Evolutionary conservation across 768 basidiomycete genomes (phyloP), one percentile per base, ranked within the genome.

Genomic region (Lactifluus subvellereus): DNA sequence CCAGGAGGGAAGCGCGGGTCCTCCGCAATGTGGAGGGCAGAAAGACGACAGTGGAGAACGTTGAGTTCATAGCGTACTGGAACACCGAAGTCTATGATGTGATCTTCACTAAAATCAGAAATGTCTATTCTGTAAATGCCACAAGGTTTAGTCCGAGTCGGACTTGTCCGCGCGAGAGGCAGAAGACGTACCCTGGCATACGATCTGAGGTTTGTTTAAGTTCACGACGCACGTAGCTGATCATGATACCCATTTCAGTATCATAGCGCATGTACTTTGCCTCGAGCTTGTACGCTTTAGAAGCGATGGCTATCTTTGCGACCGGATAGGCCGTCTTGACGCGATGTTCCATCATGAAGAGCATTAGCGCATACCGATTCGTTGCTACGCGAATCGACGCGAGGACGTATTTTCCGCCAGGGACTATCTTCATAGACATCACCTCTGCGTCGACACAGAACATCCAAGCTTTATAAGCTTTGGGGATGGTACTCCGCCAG

Each of bases 331-430:
- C 61, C 7, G 38, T 64, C 45, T 64, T 56, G 52, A 60, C 55
- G 51, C 67, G 67, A 61, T 68, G 67, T 11, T 68, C 67, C 67
- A 67, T 60, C 67, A 68, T 55, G 27, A 63, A 50, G 18, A 68
- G 59, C 48, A 60, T 40, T 5, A 68, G 22, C 38, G 61, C 66
- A 55, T 68, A 68, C 20, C 53, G 57, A 38, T 55, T 58, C 32
- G 32, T 35, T 2, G 54, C 52, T 51, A 57, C 57, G 13, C 66
- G 57, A 22, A 67, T 49, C 7, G 67, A 66, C 6, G 59, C 65
- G 30, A 67, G 55, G 30, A 68, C 13, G 27, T 66, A 67, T 52
- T 68, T 62, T 9, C 67, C 67, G 6, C 67, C 67, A 9, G 67
- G 65, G n/a, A 67, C 54, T 55, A 68, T 58, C 48, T 68, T 68